These are phyloP conservation scores for Breynia disticha DNA, from an alignment of 441 rosid genomes.

Conservation along the genomic window DNA sequence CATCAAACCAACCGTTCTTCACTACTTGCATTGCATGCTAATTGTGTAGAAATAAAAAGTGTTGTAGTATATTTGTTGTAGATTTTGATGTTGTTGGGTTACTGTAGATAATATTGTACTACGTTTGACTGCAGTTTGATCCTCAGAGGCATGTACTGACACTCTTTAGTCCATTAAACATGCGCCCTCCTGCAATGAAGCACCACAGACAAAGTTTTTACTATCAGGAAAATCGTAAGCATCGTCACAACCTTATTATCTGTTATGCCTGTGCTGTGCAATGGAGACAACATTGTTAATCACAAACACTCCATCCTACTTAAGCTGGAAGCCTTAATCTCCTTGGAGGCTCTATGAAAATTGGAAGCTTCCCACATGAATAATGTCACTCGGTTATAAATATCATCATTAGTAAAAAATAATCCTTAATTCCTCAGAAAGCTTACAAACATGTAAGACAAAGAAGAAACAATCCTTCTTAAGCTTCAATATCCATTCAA, in stretches of 20 bases:
- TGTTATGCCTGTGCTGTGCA: neutral
- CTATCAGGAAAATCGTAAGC: conserved; percentile 17
- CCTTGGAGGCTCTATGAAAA: conserved; percentile 3
- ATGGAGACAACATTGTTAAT: conserved; percentile 15
- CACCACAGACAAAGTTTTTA: conserved; percentile 1
- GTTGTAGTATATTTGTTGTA: too few species aligned
- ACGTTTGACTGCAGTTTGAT: neutral
- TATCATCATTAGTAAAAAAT: too few species aligned
- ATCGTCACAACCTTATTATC: conserved; percentile 20
- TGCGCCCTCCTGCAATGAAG: neutral
- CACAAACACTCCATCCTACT: conserved; percentile 5
- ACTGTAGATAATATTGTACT: neutral
- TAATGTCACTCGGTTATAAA: conserved; percentile 8
- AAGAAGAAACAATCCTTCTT: conserved; percentile 4
- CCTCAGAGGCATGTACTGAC: conserved; percentile 7
- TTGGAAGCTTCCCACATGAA: conserved; percentile 4
- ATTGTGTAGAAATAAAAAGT: too few species aligned
- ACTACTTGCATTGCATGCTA: too few species aligned
- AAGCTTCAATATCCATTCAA: conserved; percentile 6
- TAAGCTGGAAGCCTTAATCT: neutral
- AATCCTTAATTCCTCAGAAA: neutral
- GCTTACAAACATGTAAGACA: conserved; percentile 22
- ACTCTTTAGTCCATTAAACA: neutral
- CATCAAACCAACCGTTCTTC: too few species aligned
- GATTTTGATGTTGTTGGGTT: too few species aligned